These are phyloP conservation scores for Plasmodium malariae DNA, from an alignment of 169 alveolate species.

Conservation along the genomic window DNA sequence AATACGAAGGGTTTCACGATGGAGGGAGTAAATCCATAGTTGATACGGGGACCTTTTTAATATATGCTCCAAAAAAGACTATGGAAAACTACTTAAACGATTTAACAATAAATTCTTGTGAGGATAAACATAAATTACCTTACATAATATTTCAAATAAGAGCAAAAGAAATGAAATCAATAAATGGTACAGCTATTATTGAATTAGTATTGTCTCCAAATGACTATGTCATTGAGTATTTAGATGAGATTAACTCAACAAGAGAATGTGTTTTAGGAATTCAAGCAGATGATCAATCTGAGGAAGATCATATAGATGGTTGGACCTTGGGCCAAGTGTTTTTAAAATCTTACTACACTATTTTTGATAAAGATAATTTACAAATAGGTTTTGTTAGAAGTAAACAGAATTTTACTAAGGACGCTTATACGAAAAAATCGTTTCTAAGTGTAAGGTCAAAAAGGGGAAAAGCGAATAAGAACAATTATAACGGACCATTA, in stretches of 20 bases:
- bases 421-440: slow-evolving; percentile 4
- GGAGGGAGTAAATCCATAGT: slow-evolving; percentile 65
- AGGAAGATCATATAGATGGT: slow-evolving; percentile 73
- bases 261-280: slow-evolving; percentile 81
- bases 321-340: slow-evolving; percentile 79
- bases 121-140: slow-evolving; percentile 69
- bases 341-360: slow-evolving; percentile 83
- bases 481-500: slow-evolving; percentile 53
- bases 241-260: slow-evolving; percentile 41
- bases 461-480: slow-evolving; percentile 1
- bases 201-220: slow-evolving; percentile 82
- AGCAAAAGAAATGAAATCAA: slow-evolving; percentile 26
- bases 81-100: slow-evolving; percentile 60
- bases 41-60: slow-evolving; percentile 71
- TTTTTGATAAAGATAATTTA: slow-evolving; percentile 83
- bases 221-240: slow-evolving; percentile 83
- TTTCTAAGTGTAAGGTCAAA: slow-evolving; percentile 12
- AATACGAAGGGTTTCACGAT: slow-evolving; percentile 76
- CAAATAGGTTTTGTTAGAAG: slow-evolving; percentile 85
- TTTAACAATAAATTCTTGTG: slow-evolving; percentile 64
- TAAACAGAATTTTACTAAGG: not conserved
- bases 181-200: slow-evolving; percentile 59
- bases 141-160: slow-evolving; percentile 59
- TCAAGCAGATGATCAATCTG: slow-evolving; percentile 82
- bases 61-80: slow-evolving; percentile 75